Percentiles rank a stretch among this genome's conserved stretches.
Evolutionary conservation across 2,329 filamentous ascomycete species (phyloP).

Genomic region (Arthrobotrys iridis): DNA sequence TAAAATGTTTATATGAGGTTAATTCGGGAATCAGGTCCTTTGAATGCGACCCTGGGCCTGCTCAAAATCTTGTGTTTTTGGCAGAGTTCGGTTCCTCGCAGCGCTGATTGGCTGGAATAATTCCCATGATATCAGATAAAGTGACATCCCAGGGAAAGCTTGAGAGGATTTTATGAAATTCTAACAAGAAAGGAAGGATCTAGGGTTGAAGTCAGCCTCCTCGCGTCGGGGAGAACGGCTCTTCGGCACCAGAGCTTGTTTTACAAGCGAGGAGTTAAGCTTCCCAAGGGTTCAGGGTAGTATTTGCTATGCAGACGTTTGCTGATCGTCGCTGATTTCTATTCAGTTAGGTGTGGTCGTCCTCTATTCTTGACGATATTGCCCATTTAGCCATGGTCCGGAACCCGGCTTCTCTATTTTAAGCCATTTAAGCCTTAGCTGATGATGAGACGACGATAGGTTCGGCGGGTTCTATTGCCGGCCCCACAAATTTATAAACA

Average conservation of each 20-base stretch:
- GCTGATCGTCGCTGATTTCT: constrained; percentile 27
- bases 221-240: constrained; percentile 35
- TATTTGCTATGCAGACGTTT: constrained; percentile 7
- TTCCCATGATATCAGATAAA: constrained; percentile 20
- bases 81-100: background rate
- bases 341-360: constrained; percentile 2
- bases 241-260: constrained; percentile 52
- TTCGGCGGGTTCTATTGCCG: constrained; percentile 25
- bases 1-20: too few species aligned
- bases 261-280: constrained; percentile 51
- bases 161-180: background rate
- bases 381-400: constrained; percentile 37
- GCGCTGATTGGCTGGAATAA: constrained; percentile 4
- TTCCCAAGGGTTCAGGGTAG: constrained; percentile 50
- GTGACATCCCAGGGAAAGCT: constrained; percentile 9
- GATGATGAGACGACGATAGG: constrained; percentile 22
- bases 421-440: constrained; percentile 7
- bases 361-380: constrained; percentile 27
- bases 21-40: too few species aligned
- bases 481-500: constrained; percentile 24
- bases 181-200: constrained; percentile 8
- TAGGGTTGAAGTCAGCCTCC: constrained; percentile 26
- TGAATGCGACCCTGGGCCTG: background rate
- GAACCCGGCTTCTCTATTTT: background rate
- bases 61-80: background rate